A percentile compares a stretch with the other conserved stretches of the same genome.
These are phyloP conservation scores for Hibiscus trionum DNA, from an alignment of 345 rosid species.

Conservation along the genomic window DNA sequence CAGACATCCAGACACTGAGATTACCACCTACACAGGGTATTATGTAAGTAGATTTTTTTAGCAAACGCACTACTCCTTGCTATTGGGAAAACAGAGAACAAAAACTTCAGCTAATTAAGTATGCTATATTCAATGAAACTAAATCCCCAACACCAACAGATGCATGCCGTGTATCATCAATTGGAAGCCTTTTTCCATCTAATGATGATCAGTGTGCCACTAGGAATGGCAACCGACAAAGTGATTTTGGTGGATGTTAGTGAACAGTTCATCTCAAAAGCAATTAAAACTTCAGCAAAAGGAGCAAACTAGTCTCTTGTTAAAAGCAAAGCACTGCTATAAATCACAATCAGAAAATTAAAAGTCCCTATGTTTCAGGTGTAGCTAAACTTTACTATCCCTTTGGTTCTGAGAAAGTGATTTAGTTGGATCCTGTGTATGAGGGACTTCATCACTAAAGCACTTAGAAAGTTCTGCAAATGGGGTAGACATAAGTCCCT, in stretches of 20 bases:
- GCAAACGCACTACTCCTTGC: neutral
- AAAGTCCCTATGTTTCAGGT: neutral
- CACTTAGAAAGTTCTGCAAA: neutral
- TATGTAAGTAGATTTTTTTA: neutral
- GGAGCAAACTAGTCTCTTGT: neutral
- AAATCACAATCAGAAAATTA: neutral
- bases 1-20: neutral
- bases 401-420: neutral
- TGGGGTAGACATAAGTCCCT: neutral
- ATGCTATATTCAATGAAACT: neutral
- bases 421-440: neutral
- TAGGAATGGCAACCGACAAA: neutral
- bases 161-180: neutral
- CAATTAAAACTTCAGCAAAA: neutral
- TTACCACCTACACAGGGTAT: neutral
- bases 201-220: neutral
- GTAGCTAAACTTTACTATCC: neutral
- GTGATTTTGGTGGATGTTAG: neutral
- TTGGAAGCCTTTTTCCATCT: neutral
- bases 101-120: neutral
- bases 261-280: conserved; percentile 8
- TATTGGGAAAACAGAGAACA: neutral
- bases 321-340: neutral
- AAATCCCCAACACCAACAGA: neutral
- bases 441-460: conserved; percentile 11